A percentile compares a stretch with the other conserved stretches of the same genome.
phyloP scores from a whole-genome alignment of 352 stramenopile species.

The Globisporangium sylvaticum region DNA sequence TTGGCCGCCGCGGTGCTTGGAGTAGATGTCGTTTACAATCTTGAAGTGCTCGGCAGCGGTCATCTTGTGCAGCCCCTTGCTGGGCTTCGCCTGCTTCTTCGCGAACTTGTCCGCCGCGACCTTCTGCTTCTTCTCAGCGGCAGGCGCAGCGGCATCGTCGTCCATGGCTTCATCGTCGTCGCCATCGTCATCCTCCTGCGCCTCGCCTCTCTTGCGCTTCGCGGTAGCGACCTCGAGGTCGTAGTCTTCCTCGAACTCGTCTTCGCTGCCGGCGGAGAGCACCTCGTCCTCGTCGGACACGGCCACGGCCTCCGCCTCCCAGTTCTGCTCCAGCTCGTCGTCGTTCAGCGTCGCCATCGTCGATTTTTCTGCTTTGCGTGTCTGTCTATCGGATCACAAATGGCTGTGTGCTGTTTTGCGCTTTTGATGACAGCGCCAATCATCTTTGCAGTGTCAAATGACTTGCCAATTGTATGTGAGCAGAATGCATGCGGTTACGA shows the following conservation, averaged over 20 bases:
- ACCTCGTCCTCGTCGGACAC: conserved; percentile 43
- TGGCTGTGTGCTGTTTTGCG: not conserved
- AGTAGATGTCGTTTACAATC: conserved; percentile 77
- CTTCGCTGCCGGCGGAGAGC: conserved; percentile 68
- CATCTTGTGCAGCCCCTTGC: conserved; percentile 81
- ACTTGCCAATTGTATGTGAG: not conserved
- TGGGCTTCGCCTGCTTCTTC: conserved; percentile 25
- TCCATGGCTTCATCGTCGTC: not conserved
- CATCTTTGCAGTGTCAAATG: not conserved
- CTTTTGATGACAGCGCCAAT: not conserved
- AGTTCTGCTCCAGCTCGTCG: conserved; percentile 69
- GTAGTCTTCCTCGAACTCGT: conserved; percentile 77
- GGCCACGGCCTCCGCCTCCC: conserved; percentile 34
- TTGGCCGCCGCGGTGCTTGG: conserved; percentile 66
- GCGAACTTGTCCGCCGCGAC: not conserved
- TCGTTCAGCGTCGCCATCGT: conserved; percentile 33
- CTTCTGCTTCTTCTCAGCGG: conserved; percentile 57
- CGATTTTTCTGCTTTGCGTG: not conserved
- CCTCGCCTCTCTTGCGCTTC: conserved; percentile 43
- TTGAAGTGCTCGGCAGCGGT: conserved; percentile 71
- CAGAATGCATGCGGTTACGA: not conserved
- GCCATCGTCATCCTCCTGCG: conserved; percentile 26
- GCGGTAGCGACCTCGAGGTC: conserved; percentile 42
- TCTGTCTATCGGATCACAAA: not conserved
- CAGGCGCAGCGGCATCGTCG: conserved; percentile 6